Base-by-base conservation (phyloP, 805 yeast genomes). In the Yamadazyma paraphyllophila region DNA sequence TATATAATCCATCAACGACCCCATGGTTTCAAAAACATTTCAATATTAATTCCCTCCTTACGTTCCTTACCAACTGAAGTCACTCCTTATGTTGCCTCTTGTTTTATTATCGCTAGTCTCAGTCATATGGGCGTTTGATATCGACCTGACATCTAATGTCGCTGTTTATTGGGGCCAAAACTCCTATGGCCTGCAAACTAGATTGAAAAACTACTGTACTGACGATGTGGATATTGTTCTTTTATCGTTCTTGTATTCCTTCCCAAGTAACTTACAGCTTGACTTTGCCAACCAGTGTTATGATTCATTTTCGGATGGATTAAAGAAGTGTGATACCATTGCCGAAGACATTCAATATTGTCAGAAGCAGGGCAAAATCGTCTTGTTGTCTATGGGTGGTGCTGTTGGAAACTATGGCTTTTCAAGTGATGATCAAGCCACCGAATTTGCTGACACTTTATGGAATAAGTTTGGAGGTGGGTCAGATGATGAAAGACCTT, bases 361-460 rank as follows among this genome's bases (percentile, higher is more conserved):
- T 69, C 97, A 91, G 67, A 57, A 68, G 1, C 59, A 73, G n/a
- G 97, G 96, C 41, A 86, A 86, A 55, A 84, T 82, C 54, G 83
- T 91, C 2, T 60, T 91, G 31, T 62, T 91, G 8, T 88, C 96
- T 0, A 62, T 91, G 42, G 90, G 91, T 29, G 75, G 76, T 41
- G 67, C 69, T 36, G 30, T 61, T 43, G 69, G 77, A 46, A 47
- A 65, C 34, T 76, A 75, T 50, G 74, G 74, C 2, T 69, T 76
- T 39, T 39, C 63, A 4, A 50, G 60, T 39, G 78, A 70, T 48
- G 46, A 60, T 4, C 59, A 74, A 41, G 97, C 88, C 36, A 78
- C 76, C 54, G 65, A 56, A 1, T 81, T 80, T 58, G 91, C 73
- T 10, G 44, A 51, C 13, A 57, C 68, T 29, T 58, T 73, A 56